Base-by-base conservation (phyloP, 2,329 filamentous ascomycete genomes). In the Trichoderma koningiopsis region DNA sequence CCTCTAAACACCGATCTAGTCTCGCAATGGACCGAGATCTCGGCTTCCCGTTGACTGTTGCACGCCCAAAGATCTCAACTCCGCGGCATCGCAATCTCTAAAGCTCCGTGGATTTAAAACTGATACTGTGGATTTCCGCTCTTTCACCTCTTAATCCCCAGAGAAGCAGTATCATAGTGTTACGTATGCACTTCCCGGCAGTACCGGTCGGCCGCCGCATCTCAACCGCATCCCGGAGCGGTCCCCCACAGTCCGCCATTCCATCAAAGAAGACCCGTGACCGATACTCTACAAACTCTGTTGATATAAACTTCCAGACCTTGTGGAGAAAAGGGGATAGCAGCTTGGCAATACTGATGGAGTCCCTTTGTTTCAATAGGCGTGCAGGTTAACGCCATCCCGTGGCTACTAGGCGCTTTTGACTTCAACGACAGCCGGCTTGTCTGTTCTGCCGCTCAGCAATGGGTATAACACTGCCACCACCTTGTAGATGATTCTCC, bases 171-270 rank as follows among this genome's bases (percentile, higher is more conserved):
- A 4, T 6, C 40, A 43, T 43, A n/a, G 19, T 14, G 49, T 13
- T 33, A 27, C 24, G 47, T 24, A 29, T 52, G 61, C 61, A 56
- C 35, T 49, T 64, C 33, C 59, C 61, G 61, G 49, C 33, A 64
- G 49, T 64, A 31, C 61, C 61, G 49, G 47, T 64, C 61, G 61
- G 61, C 61, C 33, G 33, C 49, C 56, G 33, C 57, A 59, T 59
- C 33, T 22, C 59, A 53, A 24, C 27, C 55, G n/a, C 22, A 52
- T 52, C 29, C 40, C 40, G 29, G 53, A 35, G 40, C 53, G 53
- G 37, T 16, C 57, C 13, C 56, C 35, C 37, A 43, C 37, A 19
- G 24, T 37, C 19, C n/a, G 27, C 5, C 31, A 52, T 58, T 29
- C 22, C 63, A 47, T 31, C 40, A 24, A 33, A 19, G 37, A 40